Percentiles rank a stretch among this genome's conserved stretches.
These are phyloP conservation scores for Uronychia binucleata DNA, from an alignment of 73 alveolate species.

Conservation along the genomic window DNA sequence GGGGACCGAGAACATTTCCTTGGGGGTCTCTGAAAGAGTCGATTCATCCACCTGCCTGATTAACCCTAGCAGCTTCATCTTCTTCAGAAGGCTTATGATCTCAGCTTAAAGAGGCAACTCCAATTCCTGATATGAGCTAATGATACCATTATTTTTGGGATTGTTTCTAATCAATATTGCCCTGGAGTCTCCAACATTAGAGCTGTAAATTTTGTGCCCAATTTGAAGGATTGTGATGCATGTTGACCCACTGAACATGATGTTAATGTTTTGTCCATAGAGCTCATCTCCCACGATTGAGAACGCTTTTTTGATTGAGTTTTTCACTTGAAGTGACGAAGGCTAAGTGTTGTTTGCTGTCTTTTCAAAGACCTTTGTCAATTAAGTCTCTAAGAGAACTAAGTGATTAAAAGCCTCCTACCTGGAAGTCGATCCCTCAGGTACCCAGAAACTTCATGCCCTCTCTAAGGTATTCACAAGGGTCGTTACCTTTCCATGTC, in stretches of 20 bases:
- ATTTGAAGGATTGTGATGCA: slow-evolving; percentile 71
- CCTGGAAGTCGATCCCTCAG: slow-evolving; percentile 65
- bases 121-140: background rate
- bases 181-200: slow-evolving; percentile 89
- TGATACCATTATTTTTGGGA: background rate
- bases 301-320: slow-evolving; percentile 8
- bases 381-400: slow-evolving; percentile 7
- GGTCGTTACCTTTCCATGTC: slow-evolving; percentile 72
- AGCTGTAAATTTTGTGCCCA: slow-evolving; percentile 67
- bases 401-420: too few relatives aligned
- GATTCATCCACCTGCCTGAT: slow-evolving; percentile 85
- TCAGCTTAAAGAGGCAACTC: slow-evolving; percentile 31
- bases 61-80: slow-evolving; percentile 80
- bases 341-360: background rate
- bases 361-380: background rate
- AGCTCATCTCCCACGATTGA: slow-evolving; percentile 12
- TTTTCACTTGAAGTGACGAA: background rate
- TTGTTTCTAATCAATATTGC: slow-evolving; percentile 57
- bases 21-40: slow-evolving; percentile 67
- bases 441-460: slow-evolving; percentile 76
- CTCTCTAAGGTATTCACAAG: slow-evolving; percentile 26
- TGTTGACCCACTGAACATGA: slow-evolving; percentile 88
- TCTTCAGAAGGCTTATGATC: slow-evolving; percentile 91
- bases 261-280: background rate
- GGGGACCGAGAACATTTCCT: slow-evolving; percentile 86